Evolutionary conservation across 1,139 yeast genomes (phyloP).

Genomic region (Eremothecium coryli): DNA sequence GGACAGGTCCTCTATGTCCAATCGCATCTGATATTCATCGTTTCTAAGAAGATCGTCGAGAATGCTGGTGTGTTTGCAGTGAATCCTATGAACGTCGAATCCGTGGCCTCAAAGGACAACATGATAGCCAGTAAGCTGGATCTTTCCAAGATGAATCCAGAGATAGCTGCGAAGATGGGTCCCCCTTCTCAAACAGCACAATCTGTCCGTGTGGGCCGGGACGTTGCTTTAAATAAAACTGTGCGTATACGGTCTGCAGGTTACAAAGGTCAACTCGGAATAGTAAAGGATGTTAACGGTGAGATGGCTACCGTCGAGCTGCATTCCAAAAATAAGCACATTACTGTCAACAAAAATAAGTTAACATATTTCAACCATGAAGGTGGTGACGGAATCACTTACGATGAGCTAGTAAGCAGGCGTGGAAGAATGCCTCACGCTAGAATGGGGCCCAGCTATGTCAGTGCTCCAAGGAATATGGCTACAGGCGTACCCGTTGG

Average conservation of each 20-base stretch:
- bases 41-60: conserved; percentile 69
- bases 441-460: conserved; percentile 30
- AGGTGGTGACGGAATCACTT: conserved; percentile 58
- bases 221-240: conserved; percentile 68
- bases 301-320: conserved; percentile 84
- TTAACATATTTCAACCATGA: conserved; percentile 60
- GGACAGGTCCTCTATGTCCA: conserved; percentile 84
- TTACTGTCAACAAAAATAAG: conserved; percentile 72
- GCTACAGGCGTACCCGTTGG: conserved; percentile 23
- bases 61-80: conserved; percentile 88
- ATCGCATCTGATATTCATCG: conserved; percentile 67
- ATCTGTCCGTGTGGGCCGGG: conserved; percentile 53
- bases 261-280: conserved; percentile 90
- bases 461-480: conserved; percentile 31
- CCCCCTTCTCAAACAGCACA: conserved; percentile 33
- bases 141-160: conserved; percentile 79
- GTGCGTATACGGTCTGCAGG: conserved; percentile 83
- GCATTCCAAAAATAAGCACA: conserved; percentile 83
- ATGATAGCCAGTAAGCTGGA: conserved; percentile 35
- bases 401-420: conserved; percentile 54
- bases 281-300: conserved; percentile 88
- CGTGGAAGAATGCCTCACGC: conserved; percentile 31
- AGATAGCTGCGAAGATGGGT: conserved; percentile 39
- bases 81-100: conserved; percentile 64
- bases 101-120: conserved; percentile 68